Base-by-base conservation (phyloP, 441 rosid species). In the Arabidopsis hybrid region DNA sequence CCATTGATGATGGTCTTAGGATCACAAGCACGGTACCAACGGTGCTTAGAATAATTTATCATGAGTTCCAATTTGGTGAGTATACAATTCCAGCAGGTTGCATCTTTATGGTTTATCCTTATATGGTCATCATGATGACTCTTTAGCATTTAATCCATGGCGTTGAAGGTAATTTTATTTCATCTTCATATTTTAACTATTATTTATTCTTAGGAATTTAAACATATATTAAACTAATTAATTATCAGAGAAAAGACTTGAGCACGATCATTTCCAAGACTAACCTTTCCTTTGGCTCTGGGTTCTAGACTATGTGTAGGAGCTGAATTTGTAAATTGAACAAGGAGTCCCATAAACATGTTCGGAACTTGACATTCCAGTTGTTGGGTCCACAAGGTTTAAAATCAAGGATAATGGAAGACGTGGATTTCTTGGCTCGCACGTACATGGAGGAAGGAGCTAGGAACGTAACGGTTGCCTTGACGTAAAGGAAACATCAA, bases 111-210 rank as follows among this genome's bases (percentile, higher is more conserved):
- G 69, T 62, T 0, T 51, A 52, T 50, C 38, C 70, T 16, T 7
- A 3, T 50, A 50, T 60, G 3, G 2, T 72, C n/a, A n/a, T n/a
- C n/a, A 72, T 1, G 76, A 72, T 8, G 56, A 72, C 9, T 70
- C 76, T 62, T 55, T 40, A n/a, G 29, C 61, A 53, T 63, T 72
- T 64, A 62, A 72, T 53, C 76, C 70, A 43, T 72, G 76, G 76
- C 61, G 76, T 1, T 63, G 76, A 64, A 72, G 76, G 70, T 61
- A 10, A 55, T 38, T 55, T 56, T 1, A n/a, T 31, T 5, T 67
- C 0, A 8, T 26, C 5, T 67, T 21, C 39, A 40, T 51, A 35
- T 34, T 66, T 56, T 52, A 8, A 39, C n/a, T n/a, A n/a, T n/a
- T n/a, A n/a, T n/a, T 16, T n/a, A n/a, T 18, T 61, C 0, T 7